phyloP scores from a whole-genome alignment of 2,329 filamentous ascomycete genomes.

The Ascochyta clinopodiicola region DNA sequence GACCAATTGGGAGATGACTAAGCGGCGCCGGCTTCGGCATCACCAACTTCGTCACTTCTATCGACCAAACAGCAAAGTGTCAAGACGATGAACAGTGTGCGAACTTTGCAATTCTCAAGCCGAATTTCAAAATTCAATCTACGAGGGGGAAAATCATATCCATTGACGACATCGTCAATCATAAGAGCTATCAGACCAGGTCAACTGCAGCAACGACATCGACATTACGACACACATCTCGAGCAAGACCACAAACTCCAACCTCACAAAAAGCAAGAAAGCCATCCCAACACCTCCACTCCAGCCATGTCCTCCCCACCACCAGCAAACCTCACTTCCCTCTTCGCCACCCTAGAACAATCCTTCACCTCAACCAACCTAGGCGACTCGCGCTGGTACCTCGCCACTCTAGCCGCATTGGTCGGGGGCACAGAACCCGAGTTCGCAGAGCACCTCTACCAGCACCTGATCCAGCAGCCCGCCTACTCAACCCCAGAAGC shows the following conservation, averaged over 20 bases:
- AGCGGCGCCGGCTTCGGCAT: slow-evolving; percentile 4
- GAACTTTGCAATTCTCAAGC: too few relatives aligned
- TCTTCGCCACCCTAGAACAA: slow-evolving; percentile 3
- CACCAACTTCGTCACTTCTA: neutral
- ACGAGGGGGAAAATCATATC: neutral
- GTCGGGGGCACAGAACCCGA: slow-evolving; percentile 60
- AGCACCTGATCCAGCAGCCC: slow-evolving; percentile 59
- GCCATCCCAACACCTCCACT: too few relatives aligned
- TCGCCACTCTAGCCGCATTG: slow-evolving; percentile 53
- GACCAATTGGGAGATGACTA: neutral
- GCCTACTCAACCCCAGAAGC: slow-evolving; percentile 52
- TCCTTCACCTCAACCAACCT: slow-evolving; percentile 42
- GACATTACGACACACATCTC: too few relatives aligned
- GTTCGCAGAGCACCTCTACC: slow-evolving; percentile 63
- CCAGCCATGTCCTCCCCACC: neutral
- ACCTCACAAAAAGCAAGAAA: neutral
- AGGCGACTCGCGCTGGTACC: slow-evolving; percentile 55
- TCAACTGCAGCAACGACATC: too few relatives aligned
- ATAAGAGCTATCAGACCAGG: too few relatives aligned
- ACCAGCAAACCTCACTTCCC: neutral
- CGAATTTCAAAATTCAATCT: neutral
- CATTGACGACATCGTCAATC: too few relatives aligned
- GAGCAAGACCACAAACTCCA: too few relatives aligned
- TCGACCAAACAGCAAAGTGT: too few relatives aligned
- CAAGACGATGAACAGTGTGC: neutral